Conservation (phyloP, 305 asterid species). For the Salvia sclarea region DNA sequence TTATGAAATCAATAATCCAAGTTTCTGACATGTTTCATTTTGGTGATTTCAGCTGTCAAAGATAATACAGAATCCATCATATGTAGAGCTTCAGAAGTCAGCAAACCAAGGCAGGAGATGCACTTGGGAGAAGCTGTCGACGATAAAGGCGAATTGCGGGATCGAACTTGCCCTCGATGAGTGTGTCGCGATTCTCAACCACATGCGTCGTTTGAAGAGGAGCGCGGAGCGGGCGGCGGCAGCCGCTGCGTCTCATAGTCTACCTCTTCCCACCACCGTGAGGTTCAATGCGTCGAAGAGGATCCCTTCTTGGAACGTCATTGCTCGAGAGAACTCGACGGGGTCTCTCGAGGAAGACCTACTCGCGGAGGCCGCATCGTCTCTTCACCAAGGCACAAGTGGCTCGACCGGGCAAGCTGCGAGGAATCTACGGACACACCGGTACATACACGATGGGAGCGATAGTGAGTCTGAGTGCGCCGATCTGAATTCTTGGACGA, state of each 20-base stretch:
- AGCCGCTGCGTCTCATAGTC: constrained; percentile 66
- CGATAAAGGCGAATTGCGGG: constrained; percentile 89
- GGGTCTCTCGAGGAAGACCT: constrained; percentile 86
- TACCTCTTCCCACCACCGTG: constrained; percentile 45
- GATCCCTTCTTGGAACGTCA: constrained; percentile 89
- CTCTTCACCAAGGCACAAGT: constrained; percentile 49
- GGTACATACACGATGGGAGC: constrained; percentile 58
- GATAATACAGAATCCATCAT: constrained; percentile 81
- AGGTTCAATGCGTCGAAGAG: constrained; percentile 74
- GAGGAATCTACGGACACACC: constrained; percentile 38
- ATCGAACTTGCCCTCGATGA: constrained; percentile 93
- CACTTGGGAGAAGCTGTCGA: constrained; percentile 94
- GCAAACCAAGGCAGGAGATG: constrained; percentile 90
- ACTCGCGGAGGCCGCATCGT: constrained; percentile 50
- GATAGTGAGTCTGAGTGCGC: constrained; percentile 76
- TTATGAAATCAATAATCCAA: neutral
- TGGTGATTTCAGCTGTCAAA: constrained; percentile 63
- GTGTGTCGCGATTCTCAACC: constrained; percentile 79
- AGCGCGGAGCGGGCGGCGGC: constrained; percentile 91
- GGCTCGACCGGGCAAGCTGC: constrained; percentile 27
- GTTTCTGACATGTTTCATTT: constrained; percentile 5
- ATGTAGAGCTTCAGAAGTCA: constrained; percentile 71
- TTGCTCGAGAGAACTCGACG: constrained; percentile 79
- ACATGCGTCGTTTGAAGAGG: constrained; percentile 79
- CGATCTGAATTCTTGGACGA: constrained; percentile 76